Evolutionary conservation across 768 basidiomycete species (phyloP).

Genomic region (Leccinellum rugosiceps): DNA sequence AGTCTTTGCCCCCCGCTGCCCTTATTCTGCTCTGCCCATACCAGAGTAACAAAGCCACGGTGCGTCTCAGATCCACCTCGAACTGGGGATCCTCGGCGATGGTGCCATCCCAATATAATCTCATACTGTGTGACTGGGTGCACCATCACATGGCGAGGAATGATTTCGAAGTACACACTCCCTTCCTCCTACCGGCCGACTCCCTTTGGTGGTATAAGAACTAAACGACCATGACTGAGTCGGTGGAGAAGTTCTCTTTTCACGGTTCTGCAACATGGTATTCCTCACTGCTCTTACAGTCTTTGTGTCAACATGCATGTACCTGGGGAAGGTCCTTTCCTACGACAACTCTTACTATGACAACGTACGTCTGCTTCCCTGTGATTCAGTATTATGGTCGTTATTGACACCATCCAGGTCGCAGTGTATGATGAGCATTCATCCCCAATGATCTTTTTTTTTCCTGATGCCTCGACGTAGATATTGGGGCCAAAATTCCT

Average conservation of each 20-base stretch:
- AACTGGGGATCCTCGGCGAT: constrained; percentile 5
- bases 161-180: not conserved
- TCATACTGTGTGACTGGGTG: constrained; percentile 1
- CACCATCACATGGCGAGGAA: constrained; percentile 9
- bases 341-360: constrained; percentile 60
- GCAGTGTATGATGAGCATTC: constrained; percentile 44
- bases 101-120: constrained; percentile 13
- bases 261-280: constrained; percentile 9
- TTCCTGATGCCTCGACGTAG: constrained; percentile 29
- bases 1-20: not conserved
- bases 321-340: constrained; percentile 29
- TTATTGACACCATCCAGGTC: constrained; percentile 36
- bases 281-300: not conserved
- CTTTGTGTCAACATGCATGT: constrained; percentile 2
- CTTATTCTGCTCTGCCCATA: constrained; percentile 3
- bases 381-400: not conserved
- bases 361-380: constrained; percentile 44
- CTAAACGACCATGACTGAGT: not conserved
- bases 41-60: constrained; percentile 8
- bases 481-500: constrained; percentile 77
- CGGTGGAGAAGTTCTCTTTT: not conserved
- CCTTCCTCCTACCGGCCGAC: not conserved
- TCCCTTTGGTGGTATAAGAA: constrained; percentile 18
- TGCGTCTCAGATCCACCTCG: not conserved
- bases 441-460: not conserved